phyloP scores from a whole-genome alignment of 179 eudicot species.

The Gypsophila paniculata region DNA sequence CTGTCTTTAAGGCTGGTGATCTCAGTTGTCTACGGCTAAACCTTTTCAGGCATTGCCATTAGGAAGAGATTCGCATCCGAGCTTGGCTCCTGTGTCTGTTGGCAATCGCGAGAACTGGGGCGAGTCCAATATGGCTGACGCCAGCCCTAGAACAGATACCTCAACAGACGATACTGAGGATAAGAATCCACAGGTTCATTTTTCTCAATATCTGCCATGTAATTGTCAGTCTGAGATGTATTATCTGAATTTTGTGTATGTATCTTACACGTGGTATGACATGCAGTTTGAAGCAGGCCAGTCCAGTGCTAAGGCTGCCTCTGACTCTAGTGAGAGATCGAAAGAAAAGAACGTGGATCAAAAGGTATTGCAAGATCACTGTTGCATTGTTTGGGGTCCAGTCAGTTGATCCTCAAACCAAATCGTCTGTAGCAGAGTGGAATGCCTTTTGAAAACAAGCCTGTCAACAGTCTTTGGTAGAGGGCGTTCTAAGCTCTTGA shows the following conservation, averaged over 20 bases:
- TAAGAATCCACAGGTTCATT: slow-evolving; percentile 43
- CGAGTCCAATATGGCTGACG: slow-evolving; percentile 70
- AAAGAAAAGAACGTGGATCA: slow-evolving; percentile 72
- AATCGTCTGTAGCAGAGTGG: not conserved
- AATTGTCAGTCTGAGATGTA: not conserved
- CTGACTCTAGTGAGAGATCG: slow-evolving; percentile 85
- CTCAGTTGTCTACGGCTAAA: not conserved
- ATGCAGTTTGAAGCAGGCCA: slow-evolving; percentile 43
- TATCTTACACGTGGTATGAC: not conserved
- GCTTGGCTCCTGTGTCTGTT: slow-evolving; percentile 36
- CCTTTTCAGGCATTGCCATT: slow-evolving; percentile 22
- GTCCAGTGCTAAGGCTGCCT: slow-evolving; percentile 33
- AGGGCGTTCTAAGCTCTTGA: no score
- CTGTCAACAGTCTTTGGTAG: not conserved
- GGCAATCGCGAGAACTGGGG: slow-evolving; percentile 60
- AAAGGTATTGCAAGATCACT: slow-evolving; percentile 46
- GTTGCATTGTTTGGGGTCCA: not conserved
- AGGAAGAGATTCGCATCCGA: slow-evolving; percentile 36
- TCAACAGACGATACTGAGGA: slow-evolving; percentile 75
- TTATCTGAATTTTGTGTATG: not conserved
- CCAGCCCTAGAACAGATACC: slow-evolving; percentile 68
- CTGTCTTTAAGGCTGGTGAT: not conserved
- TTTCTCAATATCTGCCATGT: not conserved
- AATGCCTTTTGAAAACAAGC: not conserved
- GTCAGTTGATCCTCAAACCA: not conserved